Conservation (phyloP, 1,284 basidiomycete species). For the Bjerkandera adusta region DNA sequence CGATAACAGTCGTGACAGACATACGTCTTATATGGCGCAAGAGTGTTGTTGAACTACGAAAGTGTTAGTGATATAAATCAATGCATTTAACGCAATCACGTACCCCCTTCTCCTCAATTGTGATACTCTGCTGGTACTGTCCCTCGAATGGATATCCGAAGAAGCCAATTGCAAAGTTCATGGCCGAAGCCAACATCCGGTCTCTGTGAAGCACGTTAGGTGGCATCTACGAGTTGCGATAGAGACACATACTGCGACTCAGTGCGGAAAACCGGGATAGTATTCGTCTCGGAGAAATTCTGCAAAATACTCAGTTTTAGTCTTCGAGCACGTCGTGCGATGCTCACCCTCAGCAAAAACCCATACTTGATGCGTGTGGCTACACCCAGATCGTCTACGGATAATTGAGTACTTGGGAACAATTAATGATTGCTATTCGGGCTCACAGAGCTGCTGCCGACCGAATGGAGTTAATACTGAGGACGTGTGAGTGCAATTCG, state of each 20-base stretch:
- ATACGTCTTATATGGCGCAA: constrained; percentile 71
- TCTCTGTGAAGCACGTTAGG: constrained; percentile 42
- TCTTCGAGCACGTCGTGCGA: too few relatives aligned
- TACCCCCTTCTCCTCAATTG: constrained; percentile 67
- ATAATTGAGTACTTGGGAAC: neutral
- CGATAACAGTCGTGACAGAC: constrained; percentile 14
- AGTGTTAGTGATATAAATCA: too few relatives aligned
- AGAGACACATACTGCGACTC: constrained; percentile 68
- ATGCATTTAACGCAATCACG: constrained; percentile 25
- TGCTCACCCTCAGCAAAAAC: constrained; percentile 60
- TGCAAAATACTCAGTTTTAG: too few relatives aligned
- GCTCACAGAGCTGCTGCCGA: constrained; percentile 73
- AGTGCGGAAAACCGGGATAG: constrained; percentile 83
- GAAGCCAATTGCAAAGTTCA: constrained; percentile 87
- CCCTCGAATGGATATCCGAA: constrained; percentile 80
- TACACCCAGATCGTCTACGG: constrained; percentile 65
- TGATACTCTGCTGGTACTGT: constrained; percentile 81
- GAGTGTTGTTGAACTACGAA: constrained; percentile 73
- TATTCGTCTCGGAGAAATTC: constrained; percentile 74
- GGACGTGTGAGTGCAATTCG: neutral
- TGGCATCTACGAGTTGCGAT: neutral
- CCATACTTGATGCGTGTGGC: constrained; percentile 80
- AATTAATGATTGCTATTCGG: neutral
- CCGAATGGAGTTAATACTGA: constrained; percentile 80
- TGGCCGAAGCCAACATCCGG: constrained; percentile 80